A percentile compares a stretch with the other conserved stretches of the same genome.
Evolutionary conservation across 768 basidiomycete genomes (phyloP).

Genomic region (Leucocoprinus sp.): DNA sequence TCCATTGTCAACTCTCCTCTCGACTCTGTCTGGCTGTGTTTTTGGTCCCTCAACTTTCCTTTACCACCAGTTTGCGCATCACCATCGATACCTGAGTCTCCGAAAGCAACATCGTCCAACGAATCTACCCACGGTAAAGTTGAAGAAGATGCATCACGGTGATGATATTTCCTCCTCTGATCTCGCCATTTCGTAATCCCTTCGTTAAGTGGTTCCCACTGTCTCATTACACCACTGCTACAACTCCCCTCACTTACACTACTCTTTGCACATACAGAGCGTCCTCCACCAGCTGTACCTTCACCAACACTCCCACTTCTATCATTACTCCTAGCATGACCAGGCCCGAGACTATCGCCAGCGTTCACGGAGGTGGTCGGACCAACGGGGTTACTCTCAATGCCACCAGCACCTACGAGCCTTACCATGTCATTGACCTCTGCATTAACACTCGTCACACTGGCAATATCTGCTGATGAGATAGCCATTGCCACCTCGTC

Average conservation of each 20-base stretch:
- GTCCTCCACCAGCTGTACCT: background rate
- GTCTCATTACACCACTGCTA: background rate
- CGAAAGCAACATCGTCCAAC: conserved; percentile 4
- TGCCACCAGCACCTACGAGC: conserved; percentile 14
- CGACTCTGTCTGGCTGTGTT: background rate
- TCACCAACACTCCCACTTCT: background rate
- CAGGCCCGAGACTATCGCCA: background rate
- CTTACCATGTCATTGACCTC: conserved; percentile 26
- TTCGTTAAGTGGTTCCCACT: background rate
- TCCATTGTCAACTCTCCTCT: conserved; percentile 7
- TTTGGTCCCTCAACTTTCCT: background rate
- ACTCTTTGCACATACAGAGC: background rate
- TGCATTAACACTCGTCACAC: conserved; percentile 29
- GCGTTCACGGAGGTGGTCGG: conserved; percentile 1
- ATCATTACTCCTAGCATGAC: background rate
- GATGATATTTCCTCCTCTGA: conserved; percentile 2
- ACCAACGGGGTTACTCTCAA: conserved; percentile 10
- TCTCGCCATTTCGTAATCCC: conserved; percentile 2
- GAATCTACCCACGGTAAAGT: conserved; percentile 6
- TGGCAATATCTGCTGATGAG: conserved; percentile 17
- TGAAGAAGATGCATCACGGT: conserved; percentile 1
- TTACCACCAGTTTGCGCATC: background rate
- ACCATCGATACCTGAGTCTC: background rate
- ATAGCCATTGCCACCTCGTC: conserved; percentile 21
- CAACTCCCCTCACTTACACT: background rate